A percentile compares a stretch with the other conserved stretches of the same genome.
Evolutionary conservation across 2,329 filamentous ascomycete genomes (phyloP).

Genomic region (Emmonsiellopsis sp.): DNA sequence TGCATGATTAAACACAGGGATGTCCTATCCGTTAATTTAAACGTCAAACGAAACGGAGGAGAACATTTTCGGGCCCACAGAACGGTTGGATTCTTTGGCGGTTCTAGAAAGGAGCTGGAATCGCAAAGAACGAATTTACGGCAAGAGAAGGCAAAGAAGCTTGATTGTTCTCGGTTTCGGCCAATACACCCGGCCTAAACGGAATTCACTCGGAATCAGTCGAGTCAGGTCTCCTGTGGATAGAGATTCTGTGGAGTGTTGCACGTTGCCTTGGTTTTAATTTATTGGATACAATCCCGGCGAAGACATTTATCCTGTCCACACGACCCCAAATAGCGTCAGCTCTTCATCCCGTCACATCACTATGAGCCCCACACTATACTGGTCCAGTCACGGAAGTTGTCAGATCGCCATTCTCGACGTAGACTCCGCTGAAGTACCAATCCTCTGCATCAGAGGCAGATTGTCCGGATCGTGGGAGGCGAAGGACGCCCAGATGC

Average conservation of each 20-base stretch:
- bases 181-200: too few relatives aligned
- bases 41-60: neutral
- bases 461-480: constrained; percentile 49
- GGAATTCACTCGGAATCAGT: too few relatives aligned
- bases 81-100: neutral
- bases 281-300: too few relatives aligned
- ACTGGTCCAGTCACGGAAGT: constrained; percentile 28
- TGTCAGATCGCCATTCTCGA: constrained; percentile 50
- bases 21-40: neutral
- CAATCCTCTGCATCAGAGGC: constrained; percentile 53
- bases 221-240: too few relatives aligned
- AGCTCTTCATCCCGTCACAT: too few relatives aligned
- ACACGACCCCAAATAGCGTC: too few relatives aligned
- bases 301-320: too few relatives aligned
- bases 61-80: neutral
- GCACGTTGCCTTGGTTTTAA: too few relatives aligned
- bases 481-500: constrained; percentile 61
- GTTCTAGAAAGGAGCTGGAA: neutral
- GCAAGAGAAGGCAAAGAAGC: too few relatives aligned
- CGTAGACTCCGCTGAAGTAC: constrained; percentile 63
- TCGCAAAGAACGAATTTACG: neutral
- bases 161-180: too few relatives aligned
- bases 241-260: too few relatives aligned
- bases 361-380: neutral
- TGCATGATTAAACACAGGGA: neutral